Evolutionary conservation across 345 rosid species (phyloP).

Genomic region (Luvunga scandens): DNA sequence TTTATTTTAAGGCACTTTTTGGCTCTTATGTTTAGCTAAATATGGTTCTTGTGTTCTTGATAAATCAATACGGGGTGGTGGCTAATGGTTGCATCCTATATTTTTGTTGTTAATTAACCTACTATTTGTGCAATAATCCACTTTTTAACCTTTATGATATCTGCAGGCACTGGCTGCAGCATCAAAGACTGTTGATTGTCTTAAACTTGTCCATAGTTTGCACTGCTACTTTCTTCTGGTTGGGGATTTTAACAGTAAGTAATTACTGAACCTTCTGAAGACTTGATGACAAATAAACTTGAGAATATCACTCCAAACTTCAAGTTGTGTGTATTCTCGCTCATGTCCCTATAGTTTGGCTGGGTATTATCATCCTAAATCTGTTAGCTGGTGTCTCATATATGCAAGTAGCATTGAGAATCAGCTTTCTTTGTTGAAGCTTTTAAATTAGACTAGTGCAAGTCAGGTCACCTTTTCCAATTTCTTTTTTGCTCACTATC

Average conservation of each 20-base stretch:
- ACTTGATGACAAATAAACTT: neutral
- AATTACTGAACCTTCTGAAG: neutral
- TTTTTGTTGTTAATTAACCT: slow-evolving; percentile 4
- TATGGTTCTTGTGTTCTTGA: neutral
- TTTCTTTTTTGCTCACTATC: neutral
- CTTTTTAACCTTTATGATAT: slow-evolving; percentile 15
- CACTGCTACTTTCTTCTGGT: slow-evolving; percentile 87
- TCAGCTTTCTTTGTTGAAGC: neutral
- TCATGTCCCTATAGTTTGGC: neutral
- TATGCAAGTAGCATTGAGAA: neutral
- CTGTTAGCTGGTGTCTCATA: too few species aligned
- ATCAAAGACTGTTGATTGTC: slow-evolving; percentile 91
- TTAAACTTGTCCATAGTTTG: slow-evolving; percentile 84
- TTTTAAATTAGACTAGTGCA: neutral
- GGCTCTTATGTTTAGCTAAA: neutral
- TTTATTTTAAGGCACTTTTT: neutral
- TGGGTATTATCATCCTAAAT: neutral
- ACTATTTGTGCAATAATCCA: slow-evolving; percentile 2
- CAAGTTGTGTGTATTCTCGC: neutral
- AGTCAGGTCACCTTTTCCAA: neutral
- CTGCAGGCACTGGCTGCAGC: slow-evolving; percentile 96
- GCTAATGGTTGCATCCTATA: neutral
- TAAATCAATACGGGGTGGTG: neutral
- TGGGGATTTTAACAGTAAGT: slow-evolving; percentile 85
- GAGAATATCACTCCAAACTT: neutral